Conservation (phyloP, 2,329 filamentous ascomycete genomes). For the Neofusicoccum cordaticola region DNA sequence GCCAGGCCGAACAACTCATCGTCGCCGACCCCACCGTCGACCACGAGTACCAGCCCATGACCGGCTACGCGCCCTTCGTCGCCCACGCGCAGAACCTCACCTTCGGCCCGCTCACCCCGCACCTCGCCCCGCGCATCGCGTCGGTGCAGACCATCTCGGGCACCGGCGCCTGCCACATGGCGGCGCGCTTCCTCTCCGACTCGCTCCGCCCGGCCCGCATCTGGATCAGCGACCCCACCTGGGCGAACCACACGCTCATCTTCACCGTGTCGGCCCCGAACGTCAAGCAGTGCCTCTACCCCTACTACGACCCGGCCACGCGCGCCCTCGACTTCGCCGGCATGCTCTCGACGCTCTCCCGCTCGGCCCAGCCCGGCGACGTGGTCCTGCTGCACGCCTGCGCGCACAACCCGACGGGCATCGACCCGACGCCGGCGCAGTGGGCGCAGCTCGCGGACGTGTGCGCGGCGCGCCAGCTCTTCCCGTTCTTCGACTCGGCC, state of each 20-base stretch:
- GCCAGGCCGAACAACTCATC: slow-evolving; percentile 17
- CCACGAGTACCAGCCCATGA: slow-evolving; percentile 28
- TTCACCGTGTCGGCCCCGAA: slow-evolving; percentile 25
- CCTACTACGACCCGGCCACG: slow-evolving; percentile 30
- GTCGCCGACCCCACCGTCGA: slow-evolving; percentile 13
- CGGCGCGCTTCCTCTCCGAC: slow-evolving; percentile 26
- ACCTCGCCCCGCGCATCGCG: slow-evolving; percentile 19
- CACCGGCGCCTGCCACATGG: slow-evolving; percentile 37
- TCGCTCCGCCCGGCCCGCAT: slow-evolving; percentile 25
- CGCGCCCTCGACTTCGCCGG: slow-evolving; percentile 30
- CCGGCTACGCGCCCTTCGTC: slow-evolving; percentile 25
- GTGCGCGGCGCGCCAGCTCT: slow-evolving; percentile 28
- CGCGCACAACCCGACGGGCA: slow-evolving; percentile 40
- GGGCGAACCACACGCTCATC: slow-evolving; percentile 34
- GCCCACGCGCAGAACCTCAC: slow-evolving; percentile 26
- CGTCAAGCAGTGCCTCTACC: slow-evolving; percentile 21
- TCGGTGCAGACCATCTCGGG: slow-evolving; percentile 39
- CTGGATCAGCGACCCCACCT: slow-evolving; percentile 35
- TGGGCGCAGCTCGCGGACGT: slow-evolving; percentile 35
- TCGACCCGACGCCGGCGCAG: slow-evolving; percentile 35
- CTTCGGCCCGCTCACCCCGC: slow-evolving; percentile 22
- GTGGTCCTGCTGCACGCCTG: slow-evolving; percentile 39
- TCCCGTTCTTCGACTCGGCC: slow-evolving; percentile 39
- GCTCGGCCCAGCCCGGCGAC: slow-evolving; percentile 27
- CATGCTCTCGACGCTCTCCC: slow-evolving; percentile 27